Base-by-base conservation (phyloP, 2,329 filamentous ascomycete species). In the Fusarium continuum region DNA sequence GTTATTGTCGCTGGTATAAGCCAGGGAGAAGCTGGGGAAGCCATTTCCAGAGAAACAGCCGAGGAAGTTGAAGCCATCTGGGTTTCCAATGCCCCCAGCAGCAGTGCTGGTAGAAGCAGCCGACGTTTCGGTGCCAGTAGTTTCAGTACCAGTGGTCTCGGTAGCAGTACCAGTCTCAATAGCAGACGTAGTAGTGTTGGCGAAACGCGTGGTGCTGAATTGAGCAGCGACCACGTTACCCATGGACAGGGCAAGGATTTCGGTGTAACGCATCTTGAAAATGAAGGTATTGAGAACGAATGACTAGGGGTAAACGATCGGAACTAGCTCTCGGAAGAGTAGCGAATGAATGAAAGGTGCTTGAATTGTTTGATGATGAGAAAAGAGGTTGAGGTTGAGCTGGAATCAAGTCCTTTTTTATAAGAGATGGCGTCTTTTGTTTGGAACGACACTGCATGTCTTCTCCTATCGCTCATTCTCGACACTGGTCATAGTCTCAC, bases 261-360 rank as follows among this genome's bases (percentile, higher is more conserved):
- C 35, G 28, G 71, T 65, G 58, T 61, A 73, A 54, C 70, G 73
- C 74, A 76, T 76, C 13, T 58, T 71, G 65, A 49, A 36, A 17
- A 19, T 49, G 20, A n/a, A 28, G 25, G 36, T 61, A 4, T 49
- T 16, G 38, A 19, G 41, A 71, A 61, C 54, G 58, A 70, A 55
- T 65, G 69, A 61, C 34, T 60, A 41, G 48, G 46, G 46, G 34
- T 53, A 69, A n/a, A 64, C 50, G 64, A 72, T 63, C 57, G 65
- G 47, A 22, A 55, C 14, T 40, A 56, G 59, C 65, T 67, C 72
- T 72, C 65, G 56, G 63, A 38, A 38, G 34, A 54, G 61, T 50
- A 67, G 59, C 41, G 70, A 74, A 61, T 46, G 68, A 61, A 66
- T 72, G 70, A 65, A 74, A 67, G 67, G 64, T 61, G 57, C 51